phyloP scores from a whole-genome alignment of 2,329 filamentous ascomycete genomes.

The Cercospora berteroae region DNA sequence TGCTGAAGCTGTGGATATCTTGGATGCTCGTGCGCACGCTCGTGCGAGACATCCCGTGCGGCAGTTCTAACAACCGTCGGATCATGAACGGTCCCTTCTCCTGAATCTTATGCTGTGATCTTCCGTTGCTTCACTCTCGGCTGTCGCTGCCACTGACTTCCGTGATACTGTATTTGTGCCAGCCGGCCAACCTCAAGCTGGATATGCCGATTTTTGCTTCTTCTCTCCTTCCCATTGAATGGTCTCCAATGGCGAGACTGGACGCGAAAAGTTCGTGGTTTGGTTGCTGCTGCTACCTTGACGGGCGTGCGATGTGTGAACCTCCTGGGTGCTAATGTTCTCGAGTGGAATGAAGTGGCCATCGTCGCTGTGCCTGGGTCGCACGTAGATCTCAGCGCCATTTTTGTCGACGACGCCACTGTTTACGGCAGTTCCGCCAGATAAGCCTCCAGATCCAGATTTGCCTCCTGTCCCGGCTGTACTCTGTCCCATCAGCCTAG shows the following conservation, averaged over 20 bases:
- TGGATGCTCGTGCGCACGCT: neutral
- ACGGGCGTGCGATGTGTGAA: neutral
- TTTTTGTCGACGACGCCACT: conserved; percentile 16
- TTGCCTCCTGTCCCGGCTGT: neutral
- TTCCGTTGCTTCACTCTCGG: neutral
- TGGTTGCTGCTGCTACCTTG: neutral
- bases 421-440: conserved; percentile 19
- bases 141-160: neutral
- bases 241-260: conserved; percentile 4
- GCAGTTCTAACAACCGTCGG: neutral
- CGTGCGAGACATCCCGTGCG: neutral
- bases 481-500: conserved; percentile 17
- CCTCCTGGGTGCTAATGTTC: conserved; percentile 52
- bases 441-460: conserved; percentile 11
- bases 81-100: neutral
- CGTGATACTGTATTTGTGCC: neutral
- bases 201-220: neutral
- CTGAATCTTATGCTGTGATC: neutral
- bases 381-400: conserved; percentile 14
- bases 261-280: neutral
- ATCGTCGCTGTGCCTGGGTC: conserved; percentile 21
- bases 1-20: neutral
- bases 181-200: neutral
- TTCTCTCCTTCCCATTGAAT: conserved; percentile 2
- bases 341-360: conserved; percentile 23